Base-by-base conservation (phyloP, 192 early-diverging fungal species). In the Phlyctochytrium arcticum region DNA sequence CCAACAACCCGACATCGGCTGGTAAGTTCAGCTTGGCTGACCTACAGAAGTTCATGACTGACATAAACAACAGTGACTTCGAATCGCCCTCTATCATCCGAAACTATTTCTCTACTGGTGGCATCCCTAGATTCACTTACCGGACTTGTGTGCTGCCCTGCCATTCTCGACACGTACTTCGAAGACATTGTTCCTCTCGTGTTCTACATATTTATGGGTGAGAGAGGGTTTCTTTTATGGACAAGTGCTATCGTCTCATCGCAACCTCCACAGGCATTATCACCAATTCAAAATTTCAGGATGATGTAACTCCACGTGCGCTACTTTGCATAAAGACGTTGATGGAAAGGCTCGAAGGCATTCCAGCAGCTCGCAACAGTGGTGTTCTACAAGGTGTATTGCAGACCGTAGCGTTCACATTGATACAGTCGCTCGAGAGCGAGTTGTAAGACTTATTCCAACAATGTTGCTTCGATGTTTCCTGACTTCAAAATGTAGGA, bases 1-100 rank as follows among this genome's bases (percentile, higher is more conserved):
- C 69, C 21, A 75, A 56, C 32, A 73, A 68, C 53, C 72, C 78
- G 10, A 66, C 75, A 6, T 54, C 71, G 10, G 54, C 61, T 21
- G 55, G 68, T 69, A 31, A 17, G 69, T 27, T 12, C 42, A 30
- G 8, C n/a, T 48, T 12, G 30, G 49, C 33, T 30, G 1, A 23
- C 2, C 60, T 15, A 1, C 39, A 2, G 24, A 21, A 2, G 42
- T 24, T 39, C 33, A 6, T 51, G n/a, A 27, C 6, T 24, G 35
- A 12, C 21, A 7, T 63, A 30, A 23, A 17, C 51, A 48, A 6
- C 50, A 68, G 69, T 71, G n/a, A 71, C 65, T 7, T 49, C 75
- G 10, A 57, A 57, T 47, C 39, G 60, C 21, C 48, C 57, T n/a
- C 23, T 54, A 12, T 71, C 53, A 4, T 65, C 62, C 4, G 64